Conservation (phyloP, 345 rosid species). For the Odontarrhena argentea region DNA sequence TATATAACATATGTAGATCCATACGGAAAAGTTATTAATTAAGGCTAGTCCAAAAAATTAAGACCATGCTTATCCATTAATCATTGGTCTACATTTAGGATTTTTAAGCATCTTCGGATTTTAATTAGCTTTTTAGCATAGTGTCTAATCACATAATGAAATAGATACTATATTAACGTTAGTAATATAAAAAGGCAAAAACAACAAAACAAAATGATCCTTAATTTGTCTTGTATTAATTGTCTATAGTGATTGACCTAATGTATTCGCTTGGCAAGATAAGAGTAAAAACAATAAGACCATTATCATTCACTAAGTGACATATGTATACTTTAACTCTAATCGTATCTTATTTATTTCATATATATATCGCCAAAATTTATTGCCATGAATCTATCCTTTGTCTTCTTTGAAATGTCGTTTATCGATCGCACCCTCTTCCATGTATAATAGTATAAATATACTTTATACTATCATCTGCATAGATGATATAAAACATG, state of each 20-base stretch:
- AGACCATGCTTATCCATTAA: conserved; percentile 8
- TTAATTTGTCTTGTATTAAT: conserved; percentile 34
- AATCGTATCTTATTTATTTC: conserved; percentile 27
- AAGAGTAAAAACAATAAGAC: conserved; percentile 37
- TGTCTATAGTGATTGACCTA: conserved; percentile 39
- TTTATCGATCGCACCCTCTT: conserved; percentile 35
- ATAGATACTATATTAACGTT: conserved; percentile 1
- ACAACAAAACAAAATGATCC: not conserved
- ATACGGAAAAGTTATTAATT: not conserved
- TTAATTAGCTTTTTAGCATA: conserved; percentile 1
- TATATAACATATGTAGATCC: not conserved
- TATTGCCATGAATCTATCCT: conserved; percentile 36
- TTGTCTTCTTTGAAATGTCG: conserved; percentile 46
- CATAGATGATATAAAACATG: conserved; percentile 4
- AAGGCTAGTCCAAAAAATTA: not conserved
- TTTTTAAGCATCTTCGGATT: conserved; percentile 1
- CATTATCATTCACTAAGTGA: conserved; percentile 48
- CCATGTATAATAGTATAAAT: not conserved
- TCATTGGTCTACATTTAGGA: conserved; percentile 21
- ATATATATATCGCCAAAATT: conserved; percentile 10
- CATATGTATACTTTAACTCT: conserved; percentile 47
- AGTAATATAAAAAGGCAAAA: conserved; percentile 26
- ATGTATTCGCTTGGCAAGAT: conserved; percentile 31
- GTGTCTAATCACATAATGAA: not conserved
- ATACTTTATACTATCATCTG: conserved; percentile 1